Evolutionary conservation across 176 grass and related monocot species (phyloP), one percentile per base, ranked within the genome.

Genomic region (Triticum urartu): DNA sequence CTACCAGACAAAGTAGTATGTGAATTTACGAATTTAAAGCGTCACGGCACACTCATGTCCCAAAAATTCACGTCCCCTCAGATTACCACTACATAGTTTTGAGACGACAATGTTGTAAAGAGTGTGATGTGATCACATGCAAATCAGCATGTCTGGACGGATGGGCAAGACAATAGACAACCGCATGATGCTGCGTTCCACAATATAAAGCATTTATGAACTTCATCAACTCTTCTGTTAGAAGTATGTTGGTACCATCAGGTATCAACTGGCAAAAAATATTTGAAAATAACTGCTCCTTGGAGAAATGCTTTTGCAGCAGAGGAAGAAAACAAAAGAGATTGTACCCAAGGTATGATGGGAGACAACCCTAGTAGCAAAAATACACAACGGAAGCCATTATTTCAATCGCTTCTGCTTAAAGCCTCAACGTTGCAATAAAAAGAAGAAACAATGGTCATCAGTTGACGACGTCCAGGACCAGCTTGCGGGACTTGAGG

Each of bases 381-480:
- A 90, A 91, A 88, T 86, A 79, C 86, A 93, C 92, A 93, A 85
- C 81, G 50, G 42, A 80, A 81, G 72, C 65, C 83, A 86, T 93
- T 89, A 93, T 93, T 93, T 90, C n/a, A 2, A 88, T 76, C 58
- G 88, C 83, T 88, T 85, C 81, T 22, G 11, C 75, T 77, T 74
- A 72, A 72, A 75, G 34, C 42, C 54, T 50, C 15, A 22, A 64
- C 15, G 74, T 35, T 68, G 87, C 76, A 81, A 71, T 64, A 42
- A 79, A 86, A 90, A 47, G 77, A 91, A 78, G 24, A 72, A 77
- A 79, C 21, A 22, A 17, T 35, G 64, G 81, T 39, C 87, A 87
- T 93, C 80, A 99, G 77, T 99, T 99, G 85, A 99, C 88, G 25
- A 92, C 97, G 79, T 99, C 97, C 26, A 96, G 52, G 68, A 99